These are phyloP conservation scores for Aquilaria malaccensis DNA, from an alignment of 345 rosid genomes.

Conservation along the genomic window DNA sequence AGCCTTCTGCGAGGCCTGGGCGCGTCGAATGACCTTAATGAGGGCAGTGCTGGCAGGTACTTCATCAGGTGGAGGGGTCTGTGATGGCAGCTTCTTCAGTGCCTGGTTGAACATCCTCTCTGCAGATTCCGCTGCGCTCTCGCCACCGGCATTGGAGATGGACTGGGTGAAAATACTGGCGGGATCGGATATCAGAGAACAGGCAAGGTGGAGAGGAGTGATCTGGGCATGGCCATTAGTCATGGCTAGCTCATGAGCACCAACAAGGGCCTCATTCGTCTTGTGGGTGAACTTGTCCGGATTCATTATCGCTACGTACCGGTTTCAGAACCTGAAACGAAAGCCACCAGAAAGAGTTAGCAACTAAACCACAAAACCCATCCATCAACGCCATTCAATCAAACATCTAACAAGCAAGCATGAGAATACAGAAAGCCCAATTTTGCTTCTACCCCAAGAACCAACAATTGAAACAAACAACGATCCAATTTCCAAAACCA, in stretches of 20 bases:
- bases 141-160: conserved; percentile 47
- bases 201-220: conserved; percentile 81
- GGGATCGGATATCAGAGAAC: conserved; percentile 61
- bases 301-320: conserved; percentile 42
- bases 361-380: neutral
- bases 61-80: conserved; percentile 72
- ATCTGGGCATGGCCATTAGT: conserved; percentile 70
- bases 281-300: conserved; percentile 89
- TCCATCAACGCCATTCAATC: neutral
- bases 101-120: conserved; percentile 68
- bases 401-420: too few relatives aligned
- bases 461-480: too few relatives aligned
- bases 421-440: too few relatives aligned
- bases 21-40: conserved; percentile 61
- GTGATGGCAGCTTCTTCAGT: conserved; percentile 71
- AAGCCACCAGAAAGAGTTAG: neutral
- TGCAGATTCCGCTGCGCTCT: conserved; percentile 47
- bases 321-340: neutral
- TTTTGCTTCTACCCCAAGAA: too few relatives aligned
- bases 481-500: too few relatives aligned
- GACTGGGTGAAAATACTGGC: conserved; percentile 64
- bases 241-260: conserved; percentile 61
- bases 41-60: conserved; percentile 66
- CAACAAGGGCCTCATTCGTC: conserved; percentile 69
- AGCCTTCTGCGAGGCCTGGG: conserved; percentile 63